A percentile compares a stretch with the other conserved stretches of the same genome.
These are phyloP conservation scores for Uncinocarpus reesii DNA, from an alignment of 2,329 filamentous ascomycete species.

Conservation along the genomic window DNA sequence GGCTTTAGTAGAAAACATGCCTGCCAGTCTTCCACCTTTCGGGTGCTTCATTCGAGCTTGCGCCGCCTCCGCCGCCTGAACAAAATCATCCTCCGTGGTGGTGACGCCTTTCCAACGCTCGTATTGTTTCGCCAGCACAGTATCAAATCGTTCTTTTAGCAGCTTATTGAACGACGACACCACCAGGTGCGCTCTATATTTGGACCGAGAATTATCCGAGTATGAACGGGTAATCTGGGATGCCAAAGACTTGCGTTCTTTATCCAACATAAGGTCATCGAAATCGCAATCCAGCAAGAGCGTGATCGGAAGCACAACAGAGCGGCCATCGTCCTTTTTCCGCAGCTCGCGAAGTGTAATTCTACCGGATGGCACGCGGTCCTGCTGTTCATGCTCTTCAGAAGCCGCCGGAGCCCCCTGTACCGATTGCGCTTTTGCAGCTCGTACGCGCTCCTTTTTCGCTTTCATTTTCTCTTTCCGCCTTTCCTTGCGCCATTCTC, in stretches of 20 bases:
- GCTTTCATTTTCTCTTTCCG: conserved; percentile 48
- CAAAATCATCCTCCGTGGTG: conserved; percentile 65
- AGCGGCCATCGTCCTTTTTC: conserved; percentile 22
- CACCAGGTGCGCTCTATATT: conserved; percentile 59
- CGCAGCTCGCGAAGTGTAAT: conserved; percentile 21
- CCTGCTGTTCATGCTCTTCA: conserved; percentile 15
- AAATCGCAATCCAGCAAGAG: conserved; percentile 87
- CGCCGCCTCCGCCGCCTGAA: conserved; percentile 55
- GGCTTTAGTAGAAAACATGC: conserved; percentile 43
- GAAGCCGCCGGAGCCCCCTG: conserved; percentile 22
- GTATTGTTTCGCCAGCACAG: conserved; percentile 59
- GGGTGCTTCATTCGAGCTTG: conserved; percentile 55
- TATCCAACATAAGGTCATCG: conserved; percentile 77
- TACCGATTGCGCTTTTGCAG: conserved; percentile 28
- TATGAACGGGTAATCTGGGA: conserved; percentile 81
- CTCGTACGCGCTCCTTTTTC: conserved; percentile 43
- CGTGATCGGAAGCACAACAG: conserved; percentile 59
- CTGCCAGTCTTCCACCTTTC: conserved; percentile 49
- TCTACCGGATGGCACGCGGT: conserved; percentile 17
- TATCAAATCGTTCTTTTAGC: conserved; percentile 71
- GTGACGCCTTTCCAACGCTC: conserved; percentile 67
- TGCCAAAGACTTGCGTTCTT: conserved; percentile 71
- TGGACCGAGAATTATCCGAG: conserved; percentile 67
- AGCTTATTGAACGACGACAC: conserved; percentile 67
- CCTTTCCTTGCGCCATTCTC: conserved; percentile 48